Conservation (phyloP, 23 red algal species). For the Cyanidioschyzon merolae region DNA sequence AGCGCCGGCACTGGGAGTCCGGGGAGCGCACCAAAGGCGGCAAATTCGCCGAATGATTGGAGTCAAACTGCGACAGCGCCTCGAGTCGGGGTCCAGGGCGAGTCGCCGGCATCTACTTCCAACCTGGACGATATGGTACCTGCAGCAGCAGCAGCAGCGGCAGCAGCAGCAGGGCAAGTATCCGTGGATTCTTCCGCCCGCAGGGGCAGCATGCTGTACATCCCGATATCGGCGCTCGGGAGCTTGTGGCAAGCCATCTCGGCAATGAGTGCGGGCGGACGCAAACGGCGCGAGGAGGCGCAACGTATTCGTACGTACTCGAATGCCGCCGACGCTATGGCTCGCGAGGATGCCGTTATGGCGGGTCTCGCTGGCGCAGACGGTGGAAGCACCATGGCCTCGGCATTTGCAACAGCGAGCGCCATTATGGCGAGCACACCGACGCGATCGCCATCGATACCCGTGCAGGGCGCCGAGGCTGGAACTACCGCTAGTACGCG, state of each 20-base stretch:
- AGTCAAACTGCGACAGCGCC: background rate
- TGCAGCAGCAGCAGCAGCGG: background rate
- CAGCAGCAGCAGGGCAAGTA: background rate
- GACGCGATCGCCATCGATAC: background rate
- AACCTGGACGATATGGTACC: background rate
- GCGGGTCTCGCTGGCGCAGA: background rate
- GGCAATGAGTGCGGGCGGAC: background rate
- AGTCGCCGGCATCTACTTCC: background rate
- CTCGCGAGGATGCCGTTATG: background rate
- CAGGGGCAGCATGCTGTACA: background rate
- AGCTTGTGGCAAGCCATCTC: conserved; percentile 1
- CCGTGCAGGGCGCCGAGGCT: background rate
- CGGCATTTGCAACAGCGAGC: conserved; percentile 1
- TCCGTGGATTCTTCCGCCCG: no score
- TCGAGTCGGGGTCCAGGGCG: background rate
- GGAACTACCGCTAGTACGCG: background rate
- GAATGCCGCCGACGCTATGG: background rate
- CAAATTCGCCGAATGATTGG: background rate
- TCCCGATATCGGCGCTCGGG: conserved; percentile 5
- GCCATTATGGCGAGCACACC: conserved; percentile 10
- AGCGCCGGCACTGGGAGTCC: background rate
- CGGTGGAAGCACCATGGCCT: conserved; percentile 6
- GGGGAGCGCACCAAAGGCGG: background rate
- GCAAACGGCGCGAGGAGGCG: background rate
- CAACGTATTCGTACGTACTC: conserved; percentile 3